Percentiles rank a stretch among this genome's conserved stretches.
These are phyloP conservation scores for Cryptosporidium tyzzeri DNA, from an alignment of 169 alveolate genomes.

Conservation along the genomic window DNA sequence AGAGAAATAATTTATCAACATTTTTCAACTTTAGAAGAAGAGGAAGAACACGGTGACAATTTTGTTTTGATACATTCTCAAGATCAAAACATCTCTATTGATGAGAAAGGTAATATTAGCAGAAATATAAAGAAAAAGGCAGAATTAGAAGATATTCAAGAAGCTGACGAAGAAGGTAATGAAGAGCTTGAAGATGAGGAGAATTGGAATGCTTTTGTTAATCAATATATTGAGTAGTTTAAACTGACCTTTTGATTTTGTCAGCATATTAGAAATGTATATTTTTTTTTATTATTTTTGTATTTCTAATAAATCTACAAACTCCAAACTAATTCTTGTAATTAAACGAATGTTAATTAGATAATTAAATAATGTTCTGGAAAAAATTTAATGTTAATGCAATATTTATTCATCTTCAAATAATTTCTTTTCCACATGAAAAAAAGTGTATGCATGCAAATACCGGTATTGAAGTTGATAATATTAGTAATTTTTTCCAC, in stretches of 20 bases:
- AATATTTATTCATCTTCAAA: not conserved
- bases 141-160: slow-evolving; percentile 31
- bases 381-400: not conserved
- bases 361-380: not conserved
- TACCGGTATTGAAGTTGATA: not conserved
- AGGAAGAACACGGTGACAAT: slow-evolving; percentile 13
- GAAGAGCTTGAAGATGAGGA: slow-evolving; percentile 25
- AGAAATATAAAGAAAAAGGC: not conserved
- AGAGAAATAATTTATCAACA: slow-evolving; percentile 51
- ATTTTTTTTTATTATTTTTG: not conserved
- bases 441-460: not conserved
- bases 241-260: slow-evolving; percentile 8
- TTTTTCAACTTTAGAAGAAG: slow-evolving; percentile 29
- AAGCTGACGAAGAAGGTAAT: slow-evolving; percentile 18
- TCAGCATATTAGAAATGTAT: not conserved
- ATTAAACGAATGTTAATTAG: no score
- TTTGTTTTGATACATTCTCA: slow-evolving; percentile 26
- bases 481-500: slow-evolving; percentile 3
- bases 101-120: slow-evolving; percentile 28
- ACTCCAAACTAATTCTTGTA: not conserved
- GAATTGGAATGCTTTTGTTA: not conserved
- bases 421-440: not conserved
- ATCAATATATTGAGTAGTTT: slow-evolving; percentile 32
- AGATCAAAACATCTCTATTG: slow-evolving; percentile 25
- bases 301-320: not conserved